Base-by-base conservation (phyloP, 805 yeast genomes). In the Jamesozyma jinghongensis region DNA sequence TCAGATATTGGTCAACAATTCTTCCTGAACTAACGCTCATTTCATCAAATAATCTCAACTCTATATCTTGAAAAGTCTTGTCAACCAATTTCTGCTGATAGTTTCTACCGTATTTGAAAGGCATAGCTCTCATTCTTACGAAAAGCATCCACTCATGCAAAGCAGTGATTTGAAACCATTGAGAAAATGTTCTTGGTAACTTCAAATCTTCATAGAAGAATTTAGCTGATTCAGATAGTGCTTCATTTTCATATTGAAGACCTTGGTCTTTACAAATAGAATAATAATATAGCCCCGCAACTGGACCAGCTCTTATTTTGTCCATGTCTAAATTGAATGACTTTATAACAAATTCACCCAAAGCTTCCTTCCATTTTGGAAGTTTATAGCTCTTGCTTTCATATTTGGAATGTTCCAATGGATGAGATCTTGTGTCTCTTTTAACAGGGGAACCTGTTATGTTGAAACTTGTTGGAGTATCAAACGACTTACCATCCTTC, bases 61-160 rank as follows among this genome's bases (percentile, higher is more conserved):
- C 97, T 65, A 92, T 82, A 59, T 92, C 97, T 47, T 78, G 75
- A 67, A 92, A 92, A 34, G 85, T 77, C 49, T 94, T 73, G 61
- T 94, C 96, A 25, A 88, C 84, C 30, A 92, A 65, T 57, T 86
- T 86, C 63, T 88, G 96, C 62, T 92, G 96, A 63, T 88, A 92
- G 57, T 81, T 82, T 51, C 76, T 76, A 32, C 96, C 94, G 57
- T 85, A 79, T 54, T 85, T 81, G 59, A 81, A 81, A 0, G 97
- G 97, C 82, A 92, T 73, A 8, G 94, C 94, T 61, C 99, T 78
- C 96, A 92, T 88, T 58, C 98, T 79, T 14, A 85, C 95, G 49
- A 82, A 81, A 35, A 92, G 69, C 56, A 92, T 79, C 99, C 99
- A 92, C 44, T 85, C 78, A 62, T 92, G 98, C 50, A 92, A 70